Evolutionary conservation across 345 rosid genomes (phyloP).

Genomic region (Conringia planisiliqua): DNA sequence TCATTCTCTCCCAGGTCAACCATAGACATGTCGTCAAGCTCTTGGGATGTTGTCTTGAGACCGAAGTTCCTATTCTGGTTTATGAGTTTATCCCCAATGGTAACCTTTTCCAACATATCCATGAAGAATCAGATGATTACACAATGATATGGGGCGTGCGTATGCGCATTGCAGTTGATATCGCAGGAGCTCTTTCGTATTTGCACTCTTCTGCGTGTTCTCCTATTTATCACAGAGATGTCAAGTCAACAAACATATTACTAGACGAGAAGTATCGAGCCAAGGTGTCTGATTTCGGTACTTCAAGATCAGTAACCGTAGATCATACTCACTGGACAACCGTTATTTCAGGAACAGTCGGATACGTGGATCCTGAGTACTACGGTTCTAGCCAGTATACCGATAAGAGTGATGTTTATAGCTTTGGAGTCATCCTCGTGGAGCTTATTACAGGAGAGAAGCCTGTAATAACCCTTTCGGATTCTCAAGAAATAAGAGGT

Average conservation of each 20-base stretch:
- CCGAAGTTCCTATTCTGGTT: slow-evolving; percentile 38
- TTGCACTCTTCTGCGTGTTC: neutral
- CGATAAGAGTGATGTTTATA: neutral
- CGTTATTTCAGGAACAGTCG: slow-evolving; percentile 18
- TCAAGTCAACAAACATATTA: neutral
- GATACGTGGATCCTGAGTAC: slow-evolving; percentile 6
- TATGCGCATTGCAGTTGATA: slow-evolving; percentile 16
- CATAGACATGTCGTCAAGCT: slow-evolving; percentile 29
- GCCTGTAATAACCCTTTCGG: neutral
- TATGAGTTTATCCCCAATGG: slow-evolving; percentile 29
- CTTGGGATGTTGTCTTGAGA: slow-evolving; percentile 46
- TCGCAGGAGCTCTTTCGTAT: slow-evolving; percentile 11
- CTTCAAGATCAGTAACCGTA: neutral
- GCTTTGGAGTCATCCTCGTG: slow-evolving; percentile 1
- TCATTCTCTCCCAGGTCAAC: slow-evolving; percentile 41
- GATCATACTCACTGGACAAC: slow-evolving; percentile 7
- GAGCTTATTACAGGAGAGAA: neutral
- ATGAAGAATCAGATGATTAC: neutral
- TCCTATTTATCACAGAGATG: neutral
- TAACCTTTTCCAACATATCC: neutral
- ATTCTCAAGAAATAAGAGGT: neutral
- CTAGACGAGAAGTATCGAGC: slow-evolving; percentile 12
- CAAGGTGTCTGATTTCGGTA: neutral
- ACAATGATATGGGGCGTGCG: neutral
- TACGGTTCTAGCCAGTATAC: neutral